These are phyloP conservation scores for Fusarium avenaceum DNA, from an alignment of 2,329 filamentous ascomycete species.

Conservation along the genomic window DNA sequence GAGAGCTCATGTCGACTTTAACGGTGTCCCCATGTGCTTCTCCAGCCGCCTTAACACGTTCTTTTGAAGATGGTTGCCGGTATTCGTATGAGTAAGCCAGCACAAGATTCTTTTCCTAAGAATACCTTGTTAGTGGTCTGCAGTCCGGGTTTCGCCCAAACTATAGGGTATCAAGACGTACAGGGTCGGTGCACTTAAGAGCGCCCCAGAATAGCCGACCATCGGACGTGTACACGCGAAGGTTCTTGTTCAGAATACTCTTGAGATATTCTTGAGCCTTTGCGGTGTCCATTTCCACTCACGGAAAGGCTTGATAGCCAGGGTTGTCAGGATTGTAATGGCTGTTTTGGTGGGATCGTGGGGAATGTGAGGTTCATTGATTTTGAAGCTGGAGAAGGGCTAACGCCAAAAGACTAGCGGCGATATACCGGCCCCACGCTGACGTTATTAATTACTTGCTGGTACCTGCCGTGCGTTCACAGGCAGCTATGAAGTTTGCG, in stretches of 20 bases:
- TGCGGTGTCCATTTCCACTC: slow-evolving; percentile 61
- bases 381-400: slow-evolving; percentile 19
- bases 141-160: neutral
- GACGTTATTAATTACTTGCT: slow-evolving; percentile 39
- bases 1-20: slow-evolving; percentile 80
- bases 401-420: slow-evolving; percentile 33
- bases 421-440: slow-evolving; percentile 37
- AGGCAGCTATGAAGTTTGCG: slow-evolving; percentile 23
- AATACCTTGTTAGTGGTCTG: slow-evolving; percentile 7
- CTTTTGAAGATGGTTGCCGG: slow-evolving; percentile 74
- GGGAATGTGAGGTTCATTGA: slow-evolving; percentile 22
- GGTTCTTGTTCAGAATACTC: slow-evolving; percentile 80
- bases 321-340: slow-evolving; percentile 5
- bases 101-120: slow-evolving; percentile 88
- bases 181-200: slow-evolving; percentile 95
- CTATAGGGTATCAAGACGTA: slow-evolving; percentile 59
- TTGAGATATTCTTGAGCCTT: slow-evolving; percentile 69
- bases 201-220: slow-evolving; percentile 88
- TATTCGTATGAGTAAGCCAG: slow-evolving; percentile 91
- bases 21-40: slow-evolving; percentile 59
- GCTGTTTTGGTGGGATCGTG: slow-evolving; percentile 7
- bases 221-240: slow-evolving; percentile 85
- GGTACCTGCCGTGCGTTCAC: neutral
- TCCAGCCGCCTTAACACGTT: slow-evolving; percentile 56
- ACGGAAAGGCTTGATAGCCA: slow-evolving; percentile 6